Evolutionary conservation across 2,329 filamentous ascomycete species (phyloP).

Genomic region (Dactylellina parvicollis): DNA sequence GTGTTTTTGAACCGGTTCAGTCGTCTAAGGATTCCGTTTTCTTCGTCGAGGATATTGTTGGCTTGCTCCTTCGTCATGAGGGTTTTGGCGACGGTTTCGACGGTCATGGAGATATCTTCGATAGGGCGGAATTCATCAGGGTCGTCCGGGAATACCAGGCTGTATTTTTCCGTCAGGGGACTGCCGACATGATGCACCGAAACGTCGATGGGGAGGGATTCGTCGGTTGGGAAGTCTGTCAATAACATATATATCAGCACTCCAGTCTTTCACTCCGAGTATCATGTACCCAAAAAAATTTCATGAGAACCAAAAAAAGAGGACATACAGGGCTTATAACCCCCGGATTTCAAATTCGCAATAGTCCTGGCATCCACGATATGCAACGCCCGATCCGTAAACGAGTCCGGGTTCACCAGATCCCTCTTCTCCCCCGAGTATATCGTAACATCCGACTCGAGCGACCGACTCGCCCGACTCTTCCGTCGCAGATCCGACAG

Average conservation of each 20-base stretch:
- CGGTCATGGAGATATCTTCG: slow-evolving; percentile 79
- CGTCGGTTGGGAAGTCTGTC: slow-evolving; percentile 64
- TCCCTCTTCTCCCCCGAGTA: slow-evolving; percentile 63
- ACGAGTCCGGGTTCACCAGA: slow-evolving; percentile 63
- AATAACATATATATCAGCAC: not conserved
- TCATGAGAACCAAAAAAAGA: not conserved
- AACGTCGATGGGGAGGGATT: slow-evolving; percentile 67
- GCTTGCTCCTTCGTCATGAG: slow-evolving; percentile 74
- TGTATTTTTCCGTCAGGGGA: slow-evolving; percentile 76
- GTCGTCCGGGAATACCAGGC: slow-evolving; percentile 80
- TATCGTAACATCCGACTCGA: slow-evolving; percentile 60
- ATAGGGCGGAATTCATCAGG: slow-evolving; percentile 79
- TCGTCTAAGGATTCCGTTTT: slow-evolving; percentile 76
- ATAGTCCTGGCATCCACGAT: slow-evolving; percentile 67
- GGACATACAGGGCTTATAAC: slow-evolving; percentile 59
- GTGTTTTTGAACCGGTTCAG: slow-evolving; percentile 79
- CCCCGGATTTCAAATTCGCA: slow-evolving; percentile 61
- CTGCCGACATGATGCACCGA: slow-evolving; percentile 85
- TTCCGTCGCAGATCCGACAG: slow-evolving; percentile 50
- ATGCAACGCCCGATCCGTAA: slow-evolving; percentile 63
- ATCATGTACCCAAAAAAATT: no score
- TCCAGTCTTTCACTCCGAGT: not conserved
- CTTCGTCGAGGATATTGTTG: slow-evolving; percentile 56
- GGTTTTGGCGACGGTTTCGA: slow-evolving; percentile 69
- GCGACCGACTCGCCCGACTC: slow-evolving; percentile 55